Base-by-base conservation (phyloP, 345 rosid species). In the Chamaenerion angustifolium region DNA sequence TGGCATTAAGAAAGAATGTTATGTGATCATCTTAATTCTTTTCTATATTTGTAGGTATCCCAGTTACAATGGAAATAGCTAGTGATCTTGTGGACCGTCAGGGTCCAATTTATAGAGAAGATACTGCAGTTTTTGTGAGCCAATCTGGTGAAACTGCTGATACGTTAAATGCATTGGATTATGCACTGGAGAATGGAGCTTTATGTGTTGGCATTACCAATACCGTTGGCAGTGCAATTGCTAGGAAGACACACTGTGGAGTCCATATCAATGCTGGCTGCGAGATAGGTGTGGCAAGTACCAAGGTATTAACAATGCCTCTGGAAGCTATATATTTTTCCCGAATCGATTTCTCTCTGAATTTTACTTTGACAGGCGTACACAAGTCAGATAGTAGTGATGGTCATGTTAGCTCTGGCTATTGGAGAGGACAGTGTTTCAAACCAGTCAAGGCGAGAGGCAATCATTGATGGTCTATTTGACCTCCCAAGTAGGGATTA, bases 61-160 rank as follows among this genome's bases (percentile, higher is more conserved):
- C 98, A 18, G 98, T 90, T 51, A 86, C 94, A 27, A 90, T 90
- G 98, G 98, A 90, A 71, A 80, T 90, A 52, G 98, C 98, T 50
- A 90, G 98, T 66, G 98, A 90, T 76, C 79, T 90, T 12, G 64
- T 75, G 77, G 98, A 90, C 64, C 64, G 98, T 56, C 85, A 80
- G 65, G 98, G 96, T 67, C 96, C 96, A 17, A 86, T 90, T 56
- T 83, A 90, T 71, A 81, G 98, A 71, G 96, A 90, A 73, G 98
- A 90, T 60, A 90, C 96, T 5, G 98, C 94, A 10, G 89, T 74
- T 51, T 90, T 90, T 76, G 98, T 90, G 51, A 86, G 98, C 72
- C 96, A 90, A 67, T 90, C 98, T 45, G 98, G 98, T 67, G 98
- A 90, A 90, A 90, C 98, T 17, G 96, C 98, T 42, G 98, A 90